Evolutionary conservation across 208 protist species (phyloP).

Genomic region (Leishmania turanica): DNA sequence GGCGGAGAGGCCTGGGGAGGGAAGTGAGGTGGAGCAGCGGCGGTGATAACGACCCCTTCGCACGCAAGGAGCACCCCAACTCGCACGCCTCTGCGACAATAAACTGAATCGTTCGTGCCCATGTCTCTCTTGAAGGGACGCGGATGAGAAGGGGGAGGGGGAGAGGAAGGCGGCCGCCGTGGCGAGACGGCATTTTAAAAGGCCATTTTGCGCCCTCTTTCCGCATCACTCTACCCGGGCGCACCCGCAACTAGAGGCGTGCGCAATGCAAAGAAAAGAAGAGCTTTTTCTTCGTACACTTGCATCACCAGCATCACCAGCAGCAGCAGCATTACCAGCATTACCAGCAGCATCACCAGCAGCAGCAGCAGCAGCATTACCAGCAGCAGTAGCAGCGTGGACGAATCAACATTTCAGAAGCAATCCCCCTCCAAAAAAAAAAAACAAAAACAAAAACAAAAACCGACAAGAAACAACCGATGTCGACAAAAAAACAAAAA

Average conservation of each 20-base stretch:
- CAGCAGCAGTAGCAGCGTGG: not conserved
- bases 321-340: not conserved
- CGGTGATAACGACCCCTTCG: not conserved
- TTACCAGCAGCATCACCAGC: not conserved
- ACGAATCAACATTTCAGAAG: not conserved
- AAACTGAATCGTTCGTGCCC: not conserved
- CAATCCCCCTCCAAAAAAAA: not conserved
- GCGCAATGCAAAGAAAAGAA: not conserved
- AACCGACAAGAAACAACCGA: not conserved
- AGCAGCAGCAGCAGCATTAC: too few relatives aligned
- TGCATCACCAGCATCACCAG: not conserved
- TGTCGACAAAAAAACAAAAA: not conserved
- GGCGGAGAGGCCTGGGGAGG: not conserved
- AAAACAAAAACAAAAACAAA: not conserved
- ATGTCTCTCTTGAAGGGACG: not conserved
- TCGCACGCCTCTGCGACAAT: not conserved
- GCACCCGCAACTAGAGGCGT: not conserved
- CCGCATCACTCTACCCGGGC: not conserved
- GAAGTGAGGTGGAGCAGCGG: not conserved
- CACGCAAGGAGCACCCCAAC: not conserved
- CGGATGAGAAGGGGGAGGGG: not conserved
- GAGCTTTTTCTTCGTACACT: not conserved
- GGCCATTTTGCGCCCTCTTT: not conserved
- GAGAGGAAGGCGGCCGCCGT: not conserved
- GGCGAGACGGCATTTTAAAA: not conserved